These are phyloP conservation scores for Blastobotrys buckinghamii DNA, from an alignment of 1,139 yeast genomes.

Conservation along the genomic window DNA sequence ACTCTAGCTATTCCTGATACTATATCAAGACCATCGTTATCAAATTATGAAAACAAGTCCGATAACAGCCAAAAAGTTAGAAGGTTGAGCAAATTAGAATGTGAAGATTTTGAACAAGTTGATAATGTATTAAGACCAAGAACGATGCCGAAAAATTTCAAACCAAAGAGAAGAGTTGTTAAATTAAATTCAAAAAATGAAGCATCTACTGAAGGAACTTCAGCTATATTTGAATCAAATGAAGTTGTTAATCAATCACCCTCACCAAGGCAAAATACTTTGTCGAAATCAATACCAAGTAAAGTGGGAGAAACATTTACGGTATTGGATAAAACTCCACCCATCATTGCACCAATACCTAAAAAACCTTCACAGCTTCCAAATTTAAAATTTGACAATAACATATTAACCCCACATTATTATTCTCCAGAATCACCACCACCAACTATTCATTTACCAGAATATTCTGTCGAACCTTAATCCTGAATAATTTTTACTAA, in stretches of 20 bases:
- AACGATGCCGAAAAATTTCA: not conserved
- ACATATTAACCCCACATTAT: too few relatives aligned
- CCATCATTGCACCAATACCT: not conserved
- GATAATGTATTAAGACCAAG: not conserved
- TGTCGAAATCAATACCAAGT: too few relatives aligned
- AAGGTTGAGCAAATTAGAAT: not conserved
- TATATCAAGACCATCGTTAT: conserved; percentile 1
- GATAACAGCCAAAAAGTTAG: not conserved
- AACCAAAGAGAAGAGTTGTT: conserved; percentile 6
- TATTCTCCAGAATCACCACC: not conserved
- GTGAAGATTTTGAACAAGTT: not conserved
- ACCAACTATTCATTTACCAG: not conserved
- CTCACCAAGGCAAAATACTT: too few relatives aligned
- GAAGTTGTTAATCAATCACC: not conserved
- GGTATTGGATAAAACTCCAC: not conserved
- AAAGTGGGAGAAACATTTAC: not conserved
- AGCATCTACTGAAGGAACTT: not conserved
- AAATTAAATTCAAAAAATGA: not conserved
- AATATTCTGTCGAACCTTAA: not conserved
- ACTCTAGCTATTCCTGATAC: conserved; percentile 4
- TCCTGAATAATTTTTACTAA: not conserved
- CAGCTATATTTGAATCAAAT: not conserved
- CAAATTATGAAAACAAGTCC: not conserved
- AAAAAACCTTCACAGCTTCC: too few relatives aligned
- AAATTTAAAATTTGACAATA: too few relatives aligned